Base-by-base conservation (phyloP, 495 filamentous ascomycete genomes). In the Talaromyces wortmannii region DNA sequence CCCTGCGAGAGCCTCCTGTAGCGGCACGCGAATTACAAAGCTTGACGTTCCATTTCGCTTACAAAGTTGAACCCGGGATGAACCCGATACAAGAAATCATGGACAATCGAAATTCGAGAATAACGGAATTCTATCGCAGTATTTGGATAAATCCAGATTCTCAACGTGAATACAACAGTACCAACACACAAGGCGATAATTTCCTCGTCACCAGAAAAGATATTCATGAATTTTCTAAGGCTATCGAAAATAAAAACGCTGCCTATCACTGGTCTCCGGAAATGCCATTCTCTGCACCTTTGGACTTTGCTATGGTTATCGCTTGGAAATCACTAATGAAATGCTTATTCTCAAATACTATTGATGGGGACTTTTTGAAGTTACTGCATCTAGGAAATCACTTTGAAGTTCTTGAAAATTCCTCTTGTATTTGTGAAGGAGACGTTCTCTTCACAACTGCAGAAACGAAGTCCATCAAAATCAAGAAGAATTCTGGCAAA, bases 301-400 rank as follows among this genome's bases (percentile, higher is more conserved):
- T 98, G 95, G 94, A 98, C 68, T 98, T 97, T 60, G 92, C 94
- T 53, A 97, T 98, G 57, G 94, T 97, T 29, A 89, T 95, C 18
- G 94, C 92, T 57, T 98, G 94, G 94, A 96, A 98, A 70, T 92
- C 94, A 43, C 96, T 98, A 67, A 96, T 88, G 23, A 96, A 96
- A 76, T 91, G 94, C 0, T 96, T 97, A 65, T 97, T 98, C 79
- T 92, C 92, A 57, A 82, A 88, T 56, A 87, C 81, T 55, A 95
- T 97, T 58, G 92, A 97, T 60, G 94, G 94, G 40, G 94, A 98
- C 67, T 78, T 98, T 42, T 78, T 98, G 48, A 94, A 90, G 71
- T 83, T 98, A 44, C 91, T 98, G 13, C 94, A 98, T 74, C 71
- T 98, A 45, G 96, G 91, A 43, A 98, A 97, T 66, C 84, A 87